Evolutionary conservation across 768 basidiomycete genomes (phyloP).

Genomic region (Hericium coralloides): DNA sequence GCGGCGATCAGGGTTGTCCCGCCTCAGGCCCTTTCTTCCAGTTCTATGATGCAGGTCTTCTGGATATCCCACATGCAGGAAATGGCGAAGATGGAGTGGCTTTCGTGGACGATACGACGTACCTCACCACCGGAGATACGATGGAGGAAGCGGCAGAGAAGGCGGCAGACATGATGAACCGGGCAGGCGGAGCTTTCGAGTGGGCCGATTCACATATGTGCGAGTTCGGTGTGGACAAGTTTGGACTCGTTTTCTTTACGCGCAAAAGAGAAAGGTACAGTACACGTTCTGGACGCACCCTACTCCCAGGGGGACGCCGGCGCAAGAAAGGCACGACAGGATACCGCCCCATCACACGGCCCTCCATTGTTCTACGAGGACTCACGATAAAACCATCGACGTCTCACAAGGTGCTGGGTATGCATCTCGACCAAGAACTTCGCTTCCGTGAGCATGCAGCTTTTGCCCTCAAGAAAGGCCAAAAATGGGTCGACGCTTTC

Average conservation of each 20-base stretch:
- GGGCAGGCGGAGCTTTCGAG: conserved; percentile 15
- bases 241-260: too few relatives aligned
- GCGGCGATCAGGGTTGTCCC: conserved; percentile 1
- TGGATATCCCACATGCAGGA: background rate
- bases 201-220: conserved; percentile 23
- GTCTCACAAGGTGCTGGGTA: conserved; percentile 22
- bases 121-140: conserved; percentile 1
- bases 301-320: too few relatives aligned
- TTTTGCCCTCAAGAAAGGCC: conserved; percentile 17
- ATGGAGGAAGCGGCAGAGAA: conserved; percentile 13
- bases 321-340: too few relatives aligned
- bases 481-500: conserved; percentile 14
- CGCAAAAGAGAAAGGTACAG: background rate
- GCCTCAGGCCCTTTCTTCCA: background rate
- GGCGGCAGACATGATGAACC: conserved; percentile 2
- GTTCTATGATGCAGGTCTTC: conserved; percentile 3
- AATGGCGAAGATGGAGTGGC: background rate
- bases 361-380: conserved; percentile 5
- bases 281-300: too few relatives aligned
- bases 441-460: conserved; percentile 15
- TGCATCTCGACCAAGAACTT: conserved; percentile 23
- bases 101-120: conserved; percentile 11
- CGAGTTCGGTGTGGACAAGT: conserved; percentile 11
- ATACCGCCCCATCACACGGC: background rate
- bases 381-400: conserved; percentile 13